Conservation (phyloP, 192 early-diverging fungal species). For the Gamsiella multidivaricata region DNA sequence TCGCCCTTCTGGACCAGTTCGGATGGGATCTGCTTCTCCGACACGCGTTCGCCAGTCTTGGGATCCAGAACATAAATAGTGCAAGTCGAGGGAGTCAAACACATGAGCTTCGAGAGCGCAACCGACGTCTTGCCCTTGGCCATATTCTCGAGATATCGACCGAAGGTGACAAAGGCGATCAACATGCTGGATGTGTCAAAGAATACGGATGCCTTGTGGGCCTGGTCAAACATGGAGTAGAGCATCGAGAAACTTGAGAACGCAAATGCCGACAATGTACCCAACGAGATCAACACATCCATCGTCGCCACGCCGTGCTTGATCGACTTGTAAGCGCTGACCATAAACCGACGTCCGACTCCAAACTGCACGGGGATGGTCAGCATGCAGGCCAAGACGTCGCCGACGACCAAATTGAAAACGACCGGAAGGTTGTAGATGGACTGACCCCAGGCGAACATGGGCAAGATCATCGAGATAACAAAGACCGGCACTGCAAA, state of each 20-base stretch:
- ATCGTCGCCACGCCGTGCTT: slow-evolving; percentile 90
- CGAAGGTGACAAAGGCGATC: slow-evolving; percentile 93
- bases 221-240: slow-evolving; percentile 64
- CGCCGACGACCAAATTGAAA: slow-evolving; percentile 73
- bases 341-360: slow-evolving; percentile 84
- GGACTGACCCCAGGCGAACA: slow-evolving; percentile 43
- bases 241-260: slow-evolving; percentile 85
- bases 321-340: slow-evolving; percentile 80
- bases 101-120: slow-evolving; percentile 90
- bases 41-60: slow-evolving; percentile 54
- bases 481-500: slow-evolving; percentile 88
- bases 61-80: slow-evolving; percentile 66
- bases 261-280: slow-evolving; percentile 86
- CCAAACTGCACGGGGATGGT: slow-evolving; percentile 96
- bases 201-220: slow-evolving; percentile 81
- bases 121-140: slow-evolving; percentile 94
- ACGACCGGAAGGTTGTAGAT: slow-evolving; percentile 58
- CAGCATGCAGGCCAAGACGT: slow-evolving; percentile 75
- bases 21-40: slow-evolving; percentile 81
- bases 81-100: slow-evolving; percentile 82
- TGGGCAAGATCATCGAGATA: slow-evolving; percentile 81
- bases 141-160: slow-evolving; percentile 92
- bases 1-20: slow-evolving; percentile 91
- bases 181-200: slow-evolving; percentile 95
- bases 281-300: slow-evolving; percentile 92